phyloP scores from a whole-genome alignment of 192 early-diverging fungal genomes.

The Chytriomyces confervae region DNA sequence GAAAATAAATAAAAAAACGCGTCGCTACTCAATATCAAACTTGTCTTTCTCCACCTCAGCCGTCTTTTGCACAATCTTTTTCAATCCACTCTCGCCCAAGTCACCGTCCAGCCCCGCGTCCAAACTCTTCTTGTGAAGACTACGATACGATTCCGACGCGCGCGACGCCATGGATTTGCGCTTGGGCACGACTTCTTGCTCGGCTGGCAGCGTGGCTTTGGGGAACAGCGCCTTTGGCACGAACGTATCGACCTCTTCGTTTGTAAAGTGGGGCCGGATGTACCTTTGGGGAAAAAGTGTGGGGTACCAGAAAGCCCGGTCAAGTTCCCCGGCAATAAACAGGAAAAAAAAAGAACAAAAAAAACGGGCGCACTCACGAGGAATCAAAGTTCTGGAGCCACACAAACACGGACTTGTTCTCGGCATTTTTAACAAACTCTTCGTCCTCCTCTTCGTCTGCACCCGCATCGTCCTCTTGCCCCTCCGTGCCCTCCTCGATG shows the following conservation, averaged over 20 bases:
- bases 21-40: slow-evolving; percentile 25
- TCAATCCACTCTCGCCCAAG: slow-evolving; percentile 24
- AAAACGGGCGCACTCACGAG: slow-evolving; percentile 39
- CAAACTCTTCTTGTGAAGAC: slow-evolving; percentile 26
- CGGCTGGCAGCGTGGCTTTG: slow-evolving; percentile 22
- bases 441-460: slow-evolving; percentile 36
- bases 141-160: slow-evolving; percentile 22
- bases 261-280: slow-evolving; percentile 58
- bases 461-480: slow-evolving; percentile 43
- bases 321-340: background rate
- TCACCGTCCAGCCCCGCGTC: slow-evolving; percentile 26
- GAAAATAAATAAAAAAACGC: no score
- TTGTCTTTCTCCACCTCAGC: slow-evolving; percentile 27
- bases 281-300: slow-evolving; percentile 34
- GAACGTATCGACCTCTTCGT: slow-evolving; percentile 31
- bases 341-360: background rate
- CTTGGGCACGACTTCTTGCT: background rate
- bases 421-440: slow-evolving; percentile 29
- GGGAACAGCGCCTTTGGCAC: slow-evolving; percentile 39
- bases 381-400: slow-evolving; percentile 56
- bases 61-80: slow-evolving; percentile 22
- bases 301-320: background rate
- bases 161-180: slow-evolving; percentile 21
- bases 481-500: slow-evolving; percentile 31
- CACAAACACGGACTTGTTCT: slow-evolving; percentile 50